Base-by-base conservation (phyloP, 129 eudicot genomes). In the Tanacetum coccineum region DNA sequence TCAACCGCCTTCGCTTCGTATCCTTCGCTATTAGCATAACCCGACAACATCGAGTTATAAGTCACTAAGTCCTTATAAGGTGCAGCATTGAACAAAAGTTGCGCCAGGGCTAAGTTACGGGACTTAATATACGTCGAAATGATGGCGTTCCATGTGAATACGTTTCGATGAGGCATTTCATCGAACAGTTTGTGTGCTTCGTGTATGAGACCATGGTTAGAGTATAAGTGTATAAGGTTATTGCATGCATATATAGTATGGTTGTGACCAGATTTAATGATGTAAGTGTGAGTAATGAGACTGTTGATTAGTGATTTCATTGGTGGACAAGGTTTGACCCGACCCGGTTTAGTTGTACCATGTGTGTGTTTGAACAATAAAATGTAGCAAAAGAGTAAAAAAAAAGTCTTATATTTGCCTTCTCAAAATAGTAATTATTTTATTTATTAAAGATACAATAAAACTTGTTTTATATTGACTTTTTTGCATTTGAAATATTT, bases 131-230 rank as follows among this genome's bases (percentile, higher is more conserved):
- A n/a, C n/a, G n/a, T n/a, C n/a, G n/a, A n/a, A n/a, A n/a, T n/a
- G 7, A 88, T 86, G 65, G 96, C 84, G 67, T 93, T 93, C 96
- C 96, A 93, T 45, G 96, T 75, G 80, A 80, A 93, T 9, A 86
- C 89, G 47, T 93, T 93, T 78, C 92, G 80, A 7, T 76, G 78
- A 77, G 92, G 86, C 96, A 93, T 93, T 88, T 86, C 92, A 6
- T 93, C 98, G 69, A 93, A 93, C 95, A 93, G 62, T 22, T 79
- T 93, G 18, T 14, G 80, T 4, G 92, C 90, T 4, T 86, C 75
- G 45, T 61, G 19, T 13, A 75, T 56, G 46, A 70, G 76, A 0
- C 91, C 82, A 36, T 88, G 80, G 60, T 82, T 82, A 4, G 89
- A 75, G 72, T 80, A 88, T 3, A 80, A n/a, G 49, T 82, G 80